Conservation (phyloP, 2,329 filamentous ascomycete species). For the Aspergillus costaricaensis region DNA sequence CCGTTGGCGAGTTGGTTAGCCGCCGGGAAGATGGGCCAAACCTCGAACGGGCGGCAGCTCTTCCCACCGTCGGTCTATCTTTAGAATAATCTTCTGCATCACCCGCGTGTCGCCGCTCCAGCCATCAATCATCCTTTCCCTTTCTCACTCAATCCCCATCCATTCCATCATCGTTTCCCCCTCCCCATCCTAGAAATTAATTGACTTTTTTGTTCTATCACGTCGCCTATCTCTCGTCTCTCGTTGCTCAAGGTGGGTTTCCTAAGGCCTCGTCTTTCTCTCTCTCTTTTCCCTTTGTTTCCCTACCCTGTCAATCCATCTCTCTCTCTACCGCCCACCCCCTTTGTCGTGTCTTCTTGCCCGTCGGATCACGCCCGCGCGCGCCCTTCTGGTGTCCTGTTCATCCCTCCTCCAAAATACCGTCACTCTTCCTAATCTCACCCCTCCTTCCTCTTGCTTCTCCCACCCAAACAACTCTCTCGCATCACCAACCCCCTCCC, state of each 20-base stretch:
- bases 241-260: constrained; percentile 16
- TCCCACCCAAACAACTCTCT: constrained; percentile 2
- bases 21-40: neutral
- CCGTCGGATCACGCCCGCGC: neutral
- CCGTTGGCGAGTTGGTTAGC: constrained; percentile 8
- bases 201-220: neutral
- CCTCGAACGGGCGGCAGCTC: constrained; percentile 1
- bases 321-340: neutral
- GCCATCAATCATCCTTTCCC: constrained; percentile 24
- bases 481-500: neutral
- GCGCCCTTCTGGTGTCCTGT: neutral
- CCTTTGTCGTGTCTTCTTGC: neutral
- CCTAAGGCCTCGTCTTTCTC: constrained; percentile 11
- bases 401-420: constrained; percentile 13
- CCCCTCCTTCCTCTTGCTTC: constrained; percentile 9
- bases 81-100: constrained; percentile 38
- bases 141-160: constrained; percentile 14
- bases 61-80: constrained; percentile 27
- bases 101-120: constrained; percentile 27
- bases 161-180: constrained; percentile 5
- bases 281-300: constrained; percentile 8
- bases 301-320: neutral
- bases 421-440: constrained; percentile 11
- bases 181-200: constrained; percentile 9
- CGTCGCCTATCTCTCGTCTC: constrained; percentile 14